phyloP scores from a whole-genome alignment of 495 filamentous ascomycete genomes.

The Podospora sp. region DNA sequence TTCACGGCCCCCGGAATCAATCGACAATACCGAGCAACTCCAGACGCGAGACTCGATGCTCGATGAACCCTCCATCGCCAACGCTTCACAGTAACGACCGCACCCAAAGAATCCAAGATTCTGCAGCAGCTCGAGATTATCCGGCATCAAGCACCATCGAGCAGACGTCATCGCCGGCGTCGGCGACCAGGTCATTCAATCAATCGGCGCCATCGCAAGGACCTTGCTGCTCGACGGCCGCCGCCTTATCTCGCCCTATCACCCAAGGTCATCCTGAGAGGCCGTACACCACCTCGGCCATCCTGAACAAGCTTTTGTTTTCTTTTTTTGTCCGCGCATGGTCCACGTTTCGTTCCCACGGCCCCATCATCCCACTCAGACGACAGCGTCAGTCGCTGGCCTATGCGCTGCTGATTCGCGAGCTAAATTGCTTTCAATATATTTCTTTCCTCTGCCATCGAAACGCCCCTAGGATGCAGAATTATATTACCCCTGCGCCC shows the following conservation, averaged over 20 bases:
- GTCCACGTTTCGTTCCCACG: not conserved
- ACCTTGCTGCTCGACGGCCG: not conserved
- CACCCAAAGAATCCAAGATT: not conserved
- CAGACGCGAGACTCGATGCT: not conserved
- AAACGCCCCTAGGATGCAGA: conserved; percentile 15
- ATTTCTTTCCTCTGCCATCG: not conserved
- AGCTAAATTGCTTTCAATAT: conserved; percentile 14
- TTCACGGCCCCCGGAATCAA: not conserved
- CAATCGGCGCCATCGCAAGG: not conserved
- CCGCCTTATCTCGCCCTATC: conserved; percentile 5
- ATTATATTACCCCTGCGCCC: conserved; percentile 12
- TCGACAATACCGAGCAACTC: not conserved
- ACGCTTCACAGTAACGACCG: not conserved
- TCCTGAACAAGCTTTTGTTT: not conserved
- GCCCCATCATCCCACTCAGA: conserved; percentile 3
- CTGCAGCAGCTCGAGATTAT: not conserved
- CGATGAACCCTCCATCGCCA: not conserved
- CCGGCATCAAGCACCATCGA: not conserved
- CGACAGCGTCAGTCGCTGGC: conserved; percentile 7
- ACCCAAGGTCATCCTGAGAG: not conserved
- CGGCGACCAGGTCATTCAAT: not conserved
- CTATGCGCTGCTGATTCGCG: conserved; percentile 12
- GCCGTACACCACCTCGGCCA: conserved; percentile 9
- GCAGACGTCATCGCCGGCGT: not conserved
- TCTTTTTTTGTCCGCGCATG: not conserved